These are phyloP conservation scores for Phialemonium atrogriseum DNA, from an alignment of 2,329 filamentous ascomycete genomes.

Conservation along the genomic window DNA sequence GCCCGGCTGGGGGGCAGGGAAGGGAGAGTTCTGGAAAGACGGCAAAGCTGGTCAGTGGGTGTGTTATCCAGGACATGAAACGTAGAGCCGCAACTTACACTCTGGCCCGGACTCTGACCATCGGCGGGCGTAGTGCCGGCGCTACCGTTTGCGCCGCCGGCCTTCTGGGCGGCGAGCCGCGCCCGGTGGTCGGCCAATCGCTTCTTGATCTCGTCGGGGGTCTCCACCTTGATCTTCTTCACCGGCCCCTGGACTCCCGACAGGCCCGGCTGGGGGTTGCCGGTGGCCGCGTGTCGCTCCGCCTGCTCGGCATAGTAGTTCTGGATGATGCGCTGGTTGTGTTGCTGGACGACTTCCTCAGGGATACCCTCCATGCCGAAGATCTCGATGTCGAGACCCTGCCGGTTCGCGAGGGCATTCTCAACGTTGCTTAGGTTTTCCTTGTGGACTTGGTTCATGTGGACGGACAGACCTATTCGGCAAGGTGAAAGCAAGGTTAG, in stretches of 20 bases:
- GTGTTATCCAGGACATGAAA: constrained; percentile 1
- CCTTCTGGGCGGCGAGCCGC: constrained; percentile 52
- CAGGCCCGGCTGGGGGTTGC: constrained; percentile 68
- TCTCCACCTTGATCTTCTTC: constrained; percentile 68
- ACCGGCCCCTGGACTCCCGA: constrained; percentile 48
- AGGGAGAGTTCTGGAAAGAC: constrained; percentile 28
- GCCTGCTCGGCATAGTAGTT: constrained; percentile 81
- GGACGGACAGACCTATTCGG: constrained; percentile 75
- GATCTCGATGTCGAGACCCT: constrained; percentile 85
- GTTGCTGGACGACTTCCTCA: constrained; percentile 71
- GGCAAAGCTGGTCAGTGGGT: constrained; percentile 2
- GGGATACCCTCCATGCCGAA: constrained; percentile 98
- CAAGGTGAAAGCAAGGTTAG: constrained; percentile 8
- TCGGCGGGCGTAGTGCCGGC: constrained; percentile 43
- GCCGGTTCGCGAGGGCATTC: constrained; percentile 81
- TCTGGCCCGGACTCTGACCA: constrained; percentile 41
- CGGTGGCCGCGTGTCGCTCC: constrained; percentile 72
- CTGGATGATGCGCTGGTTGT: constrained; percentile 78
- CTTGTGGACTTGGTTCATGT: constrained; percentile 98
- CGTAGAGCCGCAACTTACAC: constrained; percentile 40
- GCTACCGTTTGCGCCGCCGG: constrained; percentile 48
- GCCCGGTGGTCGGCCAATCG: constrained; percentile 71
- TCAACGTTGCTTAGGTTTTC: constrained; percentile 81
- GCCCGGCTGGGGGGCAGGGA: constrained; percentile 30
- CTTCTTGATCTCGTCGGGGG: constrained; percentile 68